Base-by-base conservation (phyloP, 148 eudicot species). In the Limonium bicolor region DNA sequence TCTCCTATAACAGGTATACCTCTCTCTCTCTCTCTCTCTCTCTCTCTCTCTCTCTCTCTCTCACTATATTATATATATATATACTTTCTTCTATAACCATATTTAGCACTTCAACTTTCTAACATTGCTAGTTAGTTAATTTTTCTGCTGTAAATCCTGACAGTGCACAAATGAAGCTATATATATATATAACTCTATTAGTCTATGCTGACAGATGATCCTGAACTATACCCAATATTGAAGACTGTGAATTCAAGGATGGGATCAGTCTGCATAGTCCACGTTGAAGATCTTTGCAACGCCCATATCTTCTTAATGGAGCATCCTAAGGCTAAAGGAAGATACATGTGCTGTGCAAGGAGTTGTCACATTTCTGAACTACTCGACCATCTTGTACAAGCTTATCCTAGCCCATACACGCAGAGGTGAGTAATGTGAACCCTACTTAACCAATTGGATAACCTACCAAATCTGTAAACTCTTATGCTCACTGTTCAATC, bases 261-360 rank as follows among this genome's bases (percentile, higher is more conserved):
- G 62, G 65, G 68, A 1, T 66, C 62, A 9, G 55, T 55, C 20
- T 46, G 57, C 2, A 19, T 66, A 45, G 64, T 65, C 26, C 65
- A 61, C 54, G 67, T 73, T 14, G 71, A 75, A 31, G 88, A 80
- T 48, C 55, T 75, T 40, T 76, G 95, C 73, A 54, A 48, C 41
- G 86, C 86, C 19, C 90, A 77, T 62, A 53, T 74, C 25, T 74
- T 66, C 39, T 75, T 80, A 5, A 80, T 85, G 90, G 71, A 80
- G 70, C 66, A 77, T 31, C 16, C 39, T 9, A 34, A 35, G 8
- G 77, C 86, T 17, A 36, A 71, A 59, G 92, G 80, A 8, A 41
- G 29, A 16, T 67, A 56, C 36, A 47, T 67, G 41, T 67, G 67
- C 14, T 61, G 63, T 31, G 43, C 72, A 6, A 21, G 20, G 5